Base-by-base conservation (phyloP, 495 filamentous ascomycete genomes). In the Aeminium ludgeri region DNA sequence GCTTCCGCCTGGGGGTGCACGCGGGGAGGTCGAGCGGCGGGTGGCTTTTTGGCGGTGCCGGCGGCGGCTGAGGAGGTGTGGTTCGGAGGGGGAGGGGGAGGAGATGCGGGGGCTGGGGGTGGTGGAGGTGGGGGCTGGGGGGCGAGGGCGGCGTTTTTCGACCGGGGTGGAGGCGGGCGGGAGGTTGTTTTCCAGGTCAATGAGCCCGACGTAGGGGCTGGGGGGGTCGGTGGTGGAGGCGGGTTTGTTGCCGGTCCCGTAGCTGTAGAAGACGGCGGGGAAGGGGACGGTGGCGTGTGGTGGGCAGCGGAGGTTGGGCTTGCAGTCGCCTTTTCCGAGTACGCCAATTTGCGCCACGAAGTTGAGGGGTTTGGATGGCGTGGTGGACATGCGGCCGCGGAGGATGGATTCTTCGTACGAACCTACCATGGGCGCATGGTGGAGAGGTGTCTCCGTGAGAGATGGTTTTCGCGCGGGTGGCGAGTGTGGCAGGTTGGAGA, bases 371-470 rank as follows among this genome's bases (percentile, higher is more conserved):
- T 83, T 86, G 7, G 89, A 96, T 2, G 89, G 91, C 7, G 77
- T 89, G 10, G 86, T 96, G 31, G 91, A 96, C 89, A 97, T 97
- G 40, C 91, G 73, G 20, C 89, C 89, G 17, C 83, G 74, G 2
- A 97, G 64, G 37, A 97, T 95, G 2, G 84, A 94, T 59, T 97
- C 89, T 57, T 97, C 89, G 51, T 94, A 97, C 2, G 89, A 95
- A 0, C 89, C 89, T 13, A 97, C 89, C 78, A 97, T 86, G 3
- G 86, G 82, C 18, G 87, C 87, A 62, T 86, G 82, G 20, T 84
- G 78, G 16, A 86, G 66, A 2, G 82, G 70, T 11, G 84, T 82
- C 15, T 95, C 86, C 2, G 80, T 78, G 41, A 79, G 66, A 0
- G 86, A 92, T 1, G 78, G 78, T 29, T 81, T 65, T 38, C 84